Evolutionary conservation across 768 basidiomycete species (phyloP).

Genomic region (Mycena vitilis): DNA sequence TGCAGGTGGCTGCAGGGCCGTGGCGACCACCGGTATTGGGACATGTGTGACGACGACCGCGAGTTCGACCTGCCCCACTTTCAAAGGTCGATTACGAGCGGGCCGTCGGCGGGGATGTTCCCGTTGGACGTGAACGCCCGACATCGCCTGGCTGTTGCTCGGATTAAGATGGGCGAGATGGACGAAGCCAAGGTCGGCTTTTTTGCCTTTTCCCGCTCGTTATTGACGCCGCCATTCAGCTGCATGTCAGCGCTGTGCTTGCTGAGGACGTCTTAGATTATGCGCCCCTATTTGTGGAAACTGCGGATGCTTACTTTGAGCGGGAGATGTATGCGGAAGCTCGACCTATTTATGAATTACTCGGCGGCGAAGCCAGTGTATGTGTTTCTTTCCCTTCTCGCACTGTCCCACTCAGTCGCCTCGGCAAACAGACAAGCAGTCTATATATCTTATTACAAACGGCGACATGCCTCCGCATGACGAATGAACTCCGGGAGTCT

Average conservation of each 20-base stretch:
- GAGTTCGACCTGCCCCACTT: constrained; percentile 77
- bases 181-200: constrained; percentile 82
- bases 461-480: constrained; percentile 83
- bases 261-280: constrained; percentile 81
- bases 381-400: constrained; percentile 36
- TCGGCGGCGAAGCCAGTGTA: constrained; percentile 82
- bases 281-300: constrained; percentile 81
- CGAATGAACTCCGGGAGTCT: constrained; percentile 81
- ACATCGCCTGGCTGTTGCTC: constrained; percentile 84
- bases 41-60: constrained; percentile 85
- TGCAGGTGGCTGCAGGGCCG: constrained; percentile 93
- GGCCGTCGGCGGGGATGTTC: constrained; percentile 68
- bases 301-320: constrained; percentile 88
- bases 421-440: constrained; percentile 71
- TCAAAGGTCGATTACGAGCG: constrained; percentile 48
- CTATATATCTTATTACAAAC: constrained; percentile 80
- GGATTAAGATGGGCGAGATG: constrained; percentile 83
- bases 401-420: background rate
- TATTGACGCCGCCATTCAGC: constrained; percentile 1
- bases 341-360: constrained; percentile 80
- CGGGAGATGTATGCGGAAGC: constrained; percentile 84
- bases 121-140: constrained; percentile 83
- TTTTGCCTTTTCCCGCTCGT: background rate
- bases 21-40: constrained; percentile 80
- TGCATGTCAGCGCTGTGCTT: constrained; percentile 65